These are phyloP conservation scores for Ogataea hybrid DNA, from an alignment of 1,139 yeast genomes.

Conservation along the genomic window DNA sequence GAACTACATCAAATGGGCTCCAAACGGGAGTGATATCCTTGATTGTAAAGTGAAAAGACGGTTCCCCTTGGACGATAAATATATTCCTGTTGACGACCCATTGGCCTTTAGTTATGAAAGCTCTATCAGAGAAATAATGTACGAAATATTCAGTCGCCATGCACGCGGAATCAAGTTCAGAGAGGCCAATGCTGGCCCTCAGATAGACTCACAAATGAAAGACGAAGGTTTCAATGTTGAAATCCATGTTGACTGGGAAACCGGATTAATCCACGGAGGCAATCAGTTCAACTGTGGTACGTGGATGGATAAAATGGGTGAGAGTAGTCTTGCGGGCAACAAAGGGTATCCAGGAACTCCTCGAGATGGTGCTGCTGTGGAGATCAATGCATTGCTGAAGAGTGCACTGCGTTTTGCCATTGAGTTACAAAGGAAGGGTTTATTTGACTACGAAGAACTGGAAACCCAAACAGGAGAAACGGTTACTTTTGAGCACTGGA, in stretches of 20 bases:
- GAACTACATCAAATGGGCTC: conserved; percentile 69
- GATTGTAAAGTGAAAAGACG: conserved; percentile 75
- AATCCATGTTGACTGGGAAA: conserved; percentile 80
- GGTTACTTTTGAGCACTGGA: conserved; percentile 66
- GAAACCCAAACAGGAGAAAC: conserved; percentile 53
- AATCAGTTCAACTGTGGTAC: conserved; percentile 94
- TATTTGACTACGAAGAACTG: conserved; percentile 57
- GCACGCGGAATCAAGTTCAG: conserved; percentile 85
- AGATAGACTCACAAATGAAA: conserved; percentile 86
- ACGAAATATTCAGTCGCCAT: conserved; percentile 80
- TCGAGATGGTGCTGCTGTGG: conserved; percentile 95
- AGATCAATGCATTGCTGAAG: conserved; percentile 84
- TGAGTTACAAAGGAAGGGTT: conserved; percentile 50
- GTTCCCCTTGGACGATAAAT: conserved; percentile 87
- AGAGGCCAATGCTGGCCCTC: conserved; percentile 93
- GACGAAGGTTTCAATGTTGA: conserved; percentile 90
- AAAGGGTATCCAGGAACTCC: conserved; percentile 98
- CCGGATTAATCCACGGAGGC: conserved; percentile 89
- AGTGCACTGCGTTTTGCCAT: conserved; percentile 80
- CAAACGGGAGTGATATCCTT: conserved; percentile 65
- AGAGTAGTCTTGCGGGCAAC: conserved; percentile 75
- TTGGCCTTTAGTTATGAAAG: conserved; percentile 73
- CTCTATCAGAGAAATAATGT: conserved; percentile 71
- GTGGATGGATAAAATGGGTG: conserved; percentile 99
- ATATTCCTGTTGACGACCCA: conserved; percentile 64